Percentiles rank a stretch among this genome's conserved stretches.
phyloP scores from a whole-genome alignment of 768 basidiomycete species.

The Trametes elegans region DNA sequence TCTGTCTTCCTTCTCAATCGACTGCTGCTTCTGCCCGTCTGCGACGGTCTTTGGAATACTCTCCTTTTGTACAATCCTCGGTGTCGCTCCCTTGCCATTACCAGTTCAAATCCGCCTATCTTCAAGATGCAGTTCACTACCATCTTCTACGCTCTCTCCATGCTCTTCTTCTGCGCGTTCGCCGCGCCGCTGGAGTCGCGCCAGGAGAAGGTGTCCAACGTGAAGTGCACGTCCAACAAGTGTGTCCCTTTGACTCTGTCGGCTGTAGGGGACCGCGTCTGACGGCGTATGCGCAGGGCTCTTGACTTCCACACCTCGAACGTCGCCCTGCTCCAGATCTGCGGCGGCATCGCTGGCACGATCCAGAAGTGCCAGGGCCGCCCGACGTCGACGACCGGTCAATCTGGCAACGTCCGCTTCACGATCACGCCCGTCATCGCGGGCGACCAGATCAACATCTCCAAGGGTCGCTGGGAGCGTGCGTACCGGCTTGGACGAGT shows the following conservation, averaged over 20 bases:
- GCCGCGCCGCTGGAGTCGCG: slow-evolving; percentile 23
- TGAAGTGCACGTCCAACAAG: slow-evolving; percentile 21
- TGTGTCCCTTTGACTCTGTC: neutral
- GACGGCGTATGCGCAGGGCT: slow-evolving; percentile 4
- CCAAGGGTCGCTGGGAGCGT: slow-evolving; percentile 32
- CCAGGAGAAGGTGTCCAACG: slow-evolving; percentile 22
- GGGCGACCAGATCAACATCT: slow-evolving; percentile 28
- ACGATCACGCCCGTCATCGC: slow-evolving; percentile 23
- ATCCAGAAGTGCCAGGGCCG: slow-evolving; percentile 29
- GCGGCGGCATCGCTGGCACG: slow-evolving; percentile 29
- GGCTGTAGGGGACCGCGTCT: neutral
- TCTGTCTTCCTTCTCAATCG: slow-evolving; percentile 4
- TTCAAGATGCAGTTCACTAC: slow-evolving; percentile 22
- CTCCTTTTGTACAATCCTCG: neutral
- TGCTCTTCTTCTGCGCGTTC: slow-evolving; percentile 20
- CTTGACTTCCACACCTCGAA: slow-evolving; percentile 29
- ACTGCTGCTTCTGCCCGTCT: slow-evolving; percentile 20
- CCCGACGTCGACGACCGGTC: slow-evolving; percentile 26
- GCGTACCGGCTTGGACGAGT: neutral
- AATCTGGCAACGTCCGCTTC: slow-evolving; percentile 25
- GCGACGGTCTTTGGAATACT: slow-evolving; percentile 21
- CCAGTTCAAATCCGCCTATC: neutral
- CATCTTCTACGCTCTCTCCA: slow-evolving; percentile 21
- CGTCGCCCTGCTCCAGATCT: slow-evolving; percentile 30
- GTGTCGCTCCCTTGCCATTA: neutral